These are phyloP conservation scores for Gaultheria prostrata DNA, from an alignment of 148 eudicot genomes.

Conservation along the genomic window DNA sequence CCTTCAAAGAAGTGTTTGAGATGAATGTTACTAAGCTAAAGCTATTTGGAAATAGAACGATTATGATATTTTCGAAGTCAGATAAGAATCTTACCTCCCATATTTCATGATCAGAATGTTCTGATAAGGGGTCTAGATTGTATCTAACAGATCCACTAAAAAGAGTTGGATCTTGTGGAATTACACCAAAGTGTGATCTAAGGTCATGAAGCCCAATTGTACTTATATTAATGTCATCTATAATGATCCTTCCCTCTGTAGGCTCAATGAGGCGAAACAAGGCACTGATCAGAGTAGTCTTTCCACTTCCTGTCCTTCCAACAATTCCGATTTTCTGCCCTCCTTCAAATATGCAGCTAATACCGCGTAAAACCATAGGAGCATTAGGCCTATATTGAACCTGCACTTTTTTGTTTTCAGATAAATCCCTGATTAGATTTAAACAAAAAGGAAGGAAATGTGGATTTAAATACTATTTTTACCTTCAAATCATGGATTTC, in stretches of 20 bases:
- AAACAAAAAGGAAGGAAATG: not conserved
- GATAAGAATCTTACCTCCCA: constrained; percentile 38
- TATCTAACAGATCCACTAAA: constrained; percentile 49
- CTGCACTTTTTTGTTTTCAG: constrained; percentile 20
- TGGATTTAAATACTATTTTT: not conserved
- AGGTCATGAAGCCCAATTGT: constrained; percentile 60
- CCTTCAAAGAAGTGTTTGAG: constrained; percentile 25
- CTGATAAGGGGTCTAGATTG: constrained; percentile 53
- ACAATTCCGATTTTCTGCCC: constrained; percentile 57
- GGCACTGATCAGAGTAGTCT: constrained; percentile 48
- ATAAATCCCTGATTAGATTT: not conserved
- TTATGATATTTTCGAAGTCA: not conserved
- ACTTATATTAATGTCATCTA: constrained; percentile 42
- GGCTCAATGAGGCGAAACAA: constrained; percentile 64
- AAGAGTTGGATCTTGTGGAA: constrained; percentile 60
- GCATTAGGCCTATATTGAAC: constrained; percentile 44
- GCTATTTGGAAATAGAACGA: not conserved
- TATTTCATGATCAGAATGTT: constrained; percentile 51
- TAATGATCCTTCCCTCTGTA: constrained; percentile 44
- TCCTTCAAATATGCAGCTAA: constrained; percentile 49
- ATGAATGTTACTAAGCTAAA: not conserved
- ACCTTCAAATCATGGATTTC: constrained; percentile 12
- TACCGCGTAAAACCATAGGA: constrained; percentile 51
- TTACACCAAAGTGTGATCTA: constrained; percentile 51
- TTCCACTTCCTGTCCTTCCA: constrained; percentile 65